phyloP scores from a whole-genome alignment of 108 stramenopile genomes.

The Nitzschia sp. region DNA sequence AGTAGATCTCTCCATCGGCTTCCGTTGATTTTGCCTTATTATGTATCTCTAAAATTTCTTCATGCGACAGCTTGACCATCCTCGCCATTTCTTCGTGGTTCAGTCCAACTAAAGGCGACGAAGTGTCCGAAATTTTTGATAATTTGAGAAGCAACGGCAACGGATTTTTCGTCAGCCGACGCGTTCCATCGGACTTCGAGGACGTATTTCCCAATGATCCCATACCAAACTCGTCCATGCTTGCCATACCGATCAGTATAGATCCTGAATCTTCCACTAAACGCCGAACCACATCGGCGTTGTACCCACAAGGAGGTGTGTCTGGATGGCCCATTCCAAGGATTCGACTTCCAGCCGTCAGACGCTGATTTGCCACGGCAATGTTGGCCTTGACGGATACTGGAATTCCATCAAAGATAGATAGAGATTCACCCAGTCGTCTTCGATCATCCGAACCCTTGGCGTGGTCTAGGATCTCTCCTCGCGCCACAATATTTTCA shows the following conservation, averaged over 20 bases:
- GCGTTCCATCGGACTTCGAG: conserved; percentile 1
- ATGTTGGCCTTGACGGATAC: conserved; percentile 95
- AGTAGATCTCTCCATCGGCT: conserved; percentile 26
- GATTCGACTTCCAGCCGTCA: conserved; percentile 85
- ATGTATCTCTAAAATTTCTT: conserved; percentile 27
- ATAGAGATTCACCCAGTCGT: conserved; percentile 25
- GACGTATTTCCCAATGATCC: conserved; percentile 80
- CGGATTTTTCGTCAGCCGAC: conserved; percentile 61
- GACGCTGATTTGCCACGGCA: conserved; percentile 65
- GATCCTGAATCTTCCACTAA: conserved; percentile 74
- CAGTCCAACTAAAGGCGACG: background rate
- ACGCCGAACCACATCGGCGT: conserved; percentile 77
- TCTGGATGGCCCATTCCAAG: conserved; percentile 36
- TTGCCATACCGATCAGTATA: conserved; percentile 86
- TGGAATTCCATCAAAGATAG: conserved; percentile 86
- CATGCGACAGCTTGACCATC: conserved; percentile 16
- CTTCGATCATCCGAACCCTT: conserved; percentile 54
- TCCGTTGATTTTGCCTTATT: conserved; percentile 11
- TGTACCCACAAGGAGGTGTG: conserved; percentile 52
- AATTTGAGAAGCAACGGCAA: conserved; percentile 49
- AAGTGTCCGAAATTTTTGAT: conserved; percentile 8
- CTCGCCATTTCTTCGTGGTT: conserved; percentile 27
- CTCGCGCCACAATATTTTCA: conserved; percentile 30
- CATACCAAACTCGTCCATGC: conserved; percentile 99
- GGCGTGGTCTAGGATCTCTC: conserved; percentile 52